Evolutionary conservation across 2,329 filamentous ascomycete genomes (phyloP), one percentile per base, ranked within the genome.

Genomic region (Paecilomyces variotii): DNA sequence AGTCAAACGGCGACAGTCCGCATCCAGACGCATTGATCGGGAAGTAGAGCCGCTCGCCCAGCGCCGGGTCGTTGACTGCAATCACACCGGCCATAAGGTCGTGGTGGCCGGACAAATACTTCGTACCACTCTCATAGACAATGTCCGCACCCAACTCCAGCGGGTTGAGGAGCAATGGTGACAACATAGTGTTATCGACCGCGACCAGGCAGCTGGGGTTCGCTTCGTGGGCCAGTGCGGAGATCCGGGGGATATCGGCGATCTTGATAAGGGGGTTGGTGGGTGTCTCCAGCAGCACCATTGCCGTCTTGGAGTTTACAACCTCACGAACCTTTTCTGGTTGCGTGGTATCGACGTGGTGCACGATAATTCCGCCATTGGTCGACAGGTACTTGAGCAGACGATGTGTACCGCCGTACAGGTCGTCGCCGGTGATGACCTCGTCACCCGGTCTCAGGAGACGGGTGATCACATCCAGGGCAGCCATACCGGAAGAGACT

Each of bases 201-300:
- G 92, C 86, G 14, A 99, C 91, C 49, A 97, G 79, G 27, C 90
- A 89, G 62, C 84, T 84, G 6, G 87, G 80, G 74, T 94, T 96
- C 55, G 84, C 84, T 39, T 87, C 85, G 73, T 97, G 94, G 0
- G 89, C 84, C 24, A 87, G 78, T 45, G 82, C 80, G 12, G 94
- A 86, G 65, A 99, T 95, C 25, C 85, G 81, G 3, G 87, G 83
- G 60, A 99, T 89, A 72, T 99, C 94, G 68, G 95, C 91, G 66
- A 99, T 92, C 79, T 99, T 99, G 81, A 99, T 97, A 54, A 99
- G 79, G 4, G 94, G 95, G 76, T 99, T 99, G 28, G 94, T 99
- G 1, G 95, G 94, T 0, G 92, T 96, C 76, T 99, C 94, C 26
- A 99, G 84, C 39, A 99, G 81, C 0, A 99, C 91, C 90, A 99